Evolutionary conservation across 2,329 filamentous ascomycete genomes (phyloP), one percentile per base, ranked within the genome.

Genomic region (Neonectria faginata): DNA sequence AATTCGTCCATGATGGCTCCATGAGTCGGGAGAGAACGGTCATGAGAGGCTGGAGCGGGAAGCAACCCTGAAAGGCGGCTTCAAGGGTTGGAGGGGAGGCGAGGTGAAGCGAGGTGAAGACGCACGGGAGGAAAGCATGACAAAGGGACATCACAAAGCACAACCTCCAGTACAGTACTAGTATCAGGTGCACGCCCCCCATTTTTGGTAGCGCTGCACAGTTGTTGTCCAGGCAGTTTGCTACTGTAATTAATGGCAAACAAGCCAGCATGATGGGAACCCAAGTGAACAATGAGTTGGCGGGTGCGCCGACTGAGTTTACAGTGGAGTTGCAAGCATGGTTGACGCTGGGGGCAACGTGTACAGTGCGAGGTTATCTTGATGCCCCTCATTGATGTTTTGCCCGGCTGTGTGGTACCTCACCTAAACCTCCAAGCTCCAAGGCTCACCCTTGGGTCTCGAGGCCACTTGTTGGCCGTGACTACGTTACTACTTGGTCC

Each of bases 1-100:
- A 89, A 83, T 58, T 84, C 84, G 77, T 97, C 93, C 93, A 97
- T 97, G 70, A 52, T 66, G 42, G 54, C 58, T 51, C 50, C 60
- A 54, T 62, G 50, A 58, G 62, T 58, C 18, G 41, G 20, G 22
- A 29, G 42, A 41, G 48, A 20, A 56, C 42, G 51, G 12, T 39
- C 51, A 36, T 41, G 33, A 47, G 29, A 60, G 25, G 56, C 58
- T 42, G 36, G 36, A 39, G 39, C n/a, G 10, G 57, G 44, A 48
- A 27, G 54, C 48, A 42, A 55, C 44, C 47, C 50, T 10, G 50
- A 29, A 25, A 55, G 25, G 41, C 27, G 10, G 48, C 39, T 22
- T 60, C 36, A 36, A 64, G 27, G 18, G 62, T 29, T 39, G 57
- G 16, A 18, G 25, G 52, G 44, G 52, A 60, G 52, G 48, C 47